Conservation (phyloP, 495 filamentous ascomycete species). For the Aspergillus kassunensis region DNA sequence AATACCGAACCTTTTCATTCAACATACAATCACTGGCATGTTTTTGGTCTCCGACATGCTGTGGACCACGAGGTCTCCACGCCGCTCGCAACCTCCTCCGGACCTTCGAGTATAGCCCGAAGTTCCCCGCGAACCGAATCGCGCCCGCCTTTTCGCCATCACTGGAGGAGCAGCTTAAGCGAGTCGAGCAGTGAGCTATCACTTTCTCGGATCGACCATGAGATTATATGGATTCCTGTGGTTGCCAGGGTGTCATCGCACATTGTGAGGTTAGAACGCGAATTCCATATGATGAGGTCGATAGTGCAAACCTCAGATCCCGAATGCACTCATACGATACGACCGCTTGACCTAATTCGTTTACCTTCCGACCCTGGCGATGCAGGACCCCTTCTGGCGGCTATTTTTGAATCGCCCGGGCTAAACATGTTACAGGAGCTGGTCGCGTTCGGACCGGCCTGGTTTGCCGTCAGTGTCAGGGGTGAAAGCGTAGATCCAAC, state of each 20-base stretch:
- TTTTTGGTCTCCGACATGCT: conserved; percentile 49
- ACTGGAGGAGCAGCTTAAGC: conserved; percentile 42
- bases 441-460: conserved; percentile 73
- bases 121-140: conserved; percentile 44
- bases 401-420: conserved; percentile 76
- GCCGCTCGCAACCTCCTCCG: conserved; percentile 45
- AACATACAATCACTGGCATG: conserved; percentile 76
- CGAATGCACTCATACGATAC: conserved; percentile 66
- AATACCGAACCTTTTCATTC: conserved; percentile 67
- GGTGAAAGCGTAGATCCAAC: conserved; percentile 47
- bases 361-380: conserved; percentile 62
- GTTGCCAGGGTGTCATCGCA: conserved; percentile 78
- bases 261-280: conserved; percentile 73
- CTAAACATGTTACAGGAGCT: conserved; percentile 65
- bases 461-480: conserved; percentile 51
- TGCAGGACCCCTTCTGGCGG: conserved; percentile 60
- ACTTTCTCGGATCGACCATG: conserved; percentile 36
- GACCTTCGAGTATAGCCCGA: conserved; percentile 41
- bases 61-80: conserved; percentile 37
- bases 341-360: conserved; percentile 67
- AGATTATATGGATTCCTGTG: conserved; percentile 49
- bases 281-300: conserved; percentile 72
- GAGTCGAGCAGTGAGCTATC: conserved; percentile 50
- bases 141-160: conserved; percentile 31
- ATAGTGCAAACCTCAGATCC: conserved; percentile 69